Evolutionary conservation across 192 early-diverging fungal species (phyloP), one percentile per base, ranked within the genome.

Genomic region (Tieghemiomyces parasiticus): DNA sequence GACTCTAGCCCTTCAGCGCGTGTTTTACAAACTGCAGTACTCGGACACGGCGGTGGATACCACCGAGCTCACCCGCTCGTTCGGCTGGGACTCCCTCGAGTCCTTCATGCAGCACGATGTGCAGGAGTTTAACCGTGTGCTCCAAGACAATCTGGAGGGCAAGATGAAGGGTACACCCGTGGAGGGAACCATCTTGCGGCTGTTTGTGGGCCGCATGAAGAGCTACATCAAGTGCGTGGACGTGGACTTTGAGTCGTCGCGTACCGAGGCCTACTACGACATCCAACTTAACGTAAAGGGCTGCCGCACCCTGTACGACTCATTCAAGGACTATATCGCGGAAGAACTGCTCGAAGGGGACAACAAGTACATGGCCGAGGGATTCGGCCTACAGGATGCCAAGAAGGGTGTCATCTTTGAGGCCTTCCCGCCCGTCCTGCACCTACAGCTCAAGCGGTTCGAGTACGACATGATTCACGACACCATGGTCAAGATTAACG

Each of bases 121-220:
- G n/a, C 93, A 96, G 67, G 94, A 96, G 69, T 93, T 99, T 65
- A 94, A 94, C 70, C 80, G 96, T 49, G 90, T 96, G 14, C 74
- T 99, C 48, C 92, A 94, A 69, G 94, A 99, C 68, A 93, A 91
- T 70, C 70, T 99, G 42, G 96, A 97, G 73, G 82, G 71, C 22
- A 95, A 96, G 72, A 99, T 99, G 94, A 93, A 96, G 84, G 89
- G 86, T 51, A 94, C 94, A 9, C 73, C 82, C 34, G 93, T 84
- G 4, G 93, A 97, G 70, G 94, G 94, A 12, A 89, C 91, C 2
- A 91, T 97, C 46, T 75, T 81, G 13, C 80, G 79, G 35, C 74
- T 99, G n/a, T 99, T 99, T 79, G 85, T 86, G 31, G 94, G 94
- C 24, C 94, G 87, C 67, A 95, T 92, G 88, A 97, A 97, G 78